Evolutionary conservation across 129 eudicot species (phyloP).

Genomic region (Pulicaria dysenterica): DNA sequence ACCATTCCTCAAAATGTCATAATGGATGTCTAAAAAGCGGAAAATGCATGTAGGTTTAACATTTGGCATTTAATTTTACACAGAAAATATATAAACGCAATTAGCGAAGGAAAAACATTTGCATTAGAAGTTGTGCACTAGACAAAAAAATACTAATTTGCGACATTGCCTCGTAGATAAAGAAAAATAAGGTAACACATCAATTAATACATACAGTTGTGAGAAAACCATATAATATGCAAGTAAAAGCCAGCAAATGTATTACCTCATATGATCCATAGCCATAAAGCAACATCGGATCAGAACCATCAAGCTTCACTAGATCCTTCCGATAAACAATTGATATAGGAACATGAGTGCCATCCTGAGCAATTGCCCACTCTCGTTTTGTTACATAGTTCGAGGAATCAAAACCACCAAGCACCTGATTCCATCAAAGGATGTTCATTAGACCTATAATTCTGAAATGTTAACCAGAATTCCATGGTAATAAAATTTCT

Average conservation of each 20-base stretch:
- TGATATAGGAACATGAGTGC: constrained; percentile 87
- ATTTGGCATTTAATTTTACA: neutral
- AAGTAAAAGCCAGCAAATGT: constrained; percentile 13
- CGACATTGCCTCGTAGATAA: neutral
- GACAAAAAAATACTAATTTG: neutral
- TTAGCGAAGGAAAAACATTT: constrained; percentile 6
- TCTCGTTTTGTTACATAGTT: constrained; percentile 82
- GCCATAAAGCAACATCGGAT: constrained; percentile 81
- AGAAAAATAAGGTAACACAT: neutral
- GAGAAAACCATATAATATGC: neutral
- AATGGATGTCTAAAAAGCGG: neutral
- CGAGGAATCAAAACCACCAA: constrained; percentile 88
- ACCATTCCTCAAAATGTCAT: neutral
- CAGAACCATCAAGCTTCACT: constrained; percentile 93
- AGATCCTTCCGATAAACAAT: constrained; percentile 69
- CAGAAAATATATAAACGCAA: neutral
- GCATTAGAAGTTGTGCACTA: constrained; percentile 9
- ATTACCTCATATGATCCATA: constrained; percentile 99
- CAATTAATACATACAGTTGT: neutral
- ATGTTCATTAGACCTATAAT: constrained; percentile 13
- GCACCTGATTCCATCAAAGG: constrained; percentile 55
- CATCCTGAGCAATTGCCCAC: constrained; percentile 92
- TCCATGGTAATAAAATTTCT: neutral
- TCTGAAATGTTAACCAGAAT: neutral
- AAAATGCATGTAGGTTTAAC: constrained; percentile 10